phyloP scores from a whole-genome alignment of 2,329 filamentous ascomycete species.

The Cladosporium sp. region DNA sequence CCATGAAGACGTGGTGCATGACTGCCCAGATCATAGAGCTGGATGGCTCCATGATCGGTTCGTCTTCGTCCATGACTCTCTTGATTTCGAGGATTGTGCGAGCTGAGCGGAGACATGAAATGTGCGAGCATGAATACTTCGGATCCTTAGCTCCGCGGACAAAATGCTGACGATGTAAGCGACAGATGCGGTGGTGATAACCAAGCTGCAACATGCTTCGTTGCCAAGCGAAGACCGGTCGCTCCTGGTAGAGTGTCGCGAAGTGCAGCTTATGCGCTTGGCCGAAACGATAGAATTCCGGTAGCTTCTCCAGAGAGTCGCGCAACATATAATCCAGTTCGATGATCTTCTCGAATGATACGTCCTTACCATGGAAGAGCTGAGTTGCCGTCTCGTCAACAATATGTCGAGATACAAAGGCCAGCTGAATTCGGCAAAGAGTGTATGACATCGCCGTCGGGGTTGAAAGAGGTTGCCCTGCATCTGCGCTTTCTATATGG shows the following conservation, averaged over 20 bases:
- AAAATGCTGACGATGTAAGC: constrained; percentile 1
- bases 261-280: neutral
- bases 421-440: neutral
- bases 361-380: neutral
- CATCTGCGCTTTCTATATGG: neutral
- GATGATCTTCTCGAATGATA: constrained; percentile 5
- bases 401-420: neutral
- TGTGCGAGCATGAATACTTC: constrained; percentile 9
- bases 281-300: constrained; percentile 11
- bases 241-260: neutral
- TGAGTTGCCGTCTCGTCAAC: neutral
- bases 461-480: neutral
- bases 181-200: constrained; percentile 5
- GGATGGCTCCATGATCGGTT: constrained; percentile 4
- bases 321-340: neutral
- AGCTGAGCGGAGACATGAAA: constrained; percentile 4
- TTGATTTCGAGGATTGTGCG: constrained; percentile 14
- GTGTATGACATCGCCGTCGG: constrained; percentile 9
- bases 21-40: constrained; percentile 11
- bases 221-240: neutral
- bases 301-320: neutral
- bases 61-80: constrained; percentile 10
- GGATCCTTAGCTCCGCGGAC: constrained; percentile 4
- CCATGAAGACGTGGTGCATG: constrained; percentile 14
- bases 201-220: neutral